phyloP scores from a whole-genome alignment of 139 green algal genomes.

The Chlorella sorokiniana region DNA sequence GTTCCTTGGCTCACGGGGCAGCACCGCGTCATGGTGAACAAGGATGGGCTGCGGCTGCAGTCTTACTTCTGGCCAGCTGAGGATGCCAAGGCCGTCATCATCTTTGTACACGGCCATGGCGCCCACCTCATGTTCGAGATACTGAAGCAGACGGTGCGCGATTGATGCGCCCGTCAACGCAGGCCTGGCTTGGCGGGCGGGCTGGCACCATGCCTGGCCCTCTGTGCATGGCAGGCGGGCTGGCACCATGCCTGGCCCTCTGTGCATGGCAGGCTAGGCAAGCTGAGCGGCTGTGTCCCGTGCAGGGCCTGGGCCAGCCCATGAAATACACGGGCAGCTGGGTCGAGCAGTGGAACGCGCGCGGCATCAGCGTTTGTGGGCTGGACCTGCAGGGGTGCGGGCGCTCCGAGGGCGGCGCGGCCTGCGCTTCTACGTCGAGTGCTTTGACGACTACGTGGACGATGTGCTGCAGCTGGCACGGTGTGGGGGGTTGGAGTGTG shows the following conservation, averaged over 20 bases:
- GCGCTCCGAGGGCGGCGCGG: slow-evolving; percentile 52
- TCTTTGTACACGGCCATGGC: slow-evolving; percentile 71
- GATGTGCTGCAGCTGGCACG: slow-evolving; percentile 62
- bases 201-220: background rate
- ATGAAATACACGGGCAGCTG: slow-evolving; percentile 65
- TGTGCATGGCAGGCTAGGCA: background rate
- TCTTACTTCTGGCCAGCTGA: slow-evolving; percentile 61
- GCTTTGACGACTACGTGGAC: slow-evolving; percentile 67
- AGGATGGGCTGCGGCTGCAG: slow-evolving; percentile 22
- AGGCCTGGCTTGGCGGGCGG: background rate
- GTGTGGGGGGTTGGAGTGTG: slow-evolving; percentile 19
- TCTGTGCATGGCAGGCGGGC: too few species aligned
- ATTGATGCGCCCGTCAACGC: background rate
- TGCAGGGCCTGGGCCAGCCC: slow-evolving; percentile 31
- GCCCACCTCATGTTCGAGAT: slow-evolving; percentile 59
- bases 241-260: background rate
- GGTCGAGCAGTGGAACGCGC: slow-evolving; percentile 67
- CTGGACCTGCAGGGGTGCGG: slow-evolving; percentile 73
- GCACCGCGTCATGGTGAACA: slow-evolving; percentile 42
- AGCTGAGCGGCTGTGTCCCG: slow-evolving; percentile 4
- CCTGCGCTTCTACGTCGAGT: slow-evolving; percentile 59
- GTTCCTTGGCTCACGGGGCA: slow-evolving; percentile 40
- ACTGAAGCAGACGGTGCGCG: slow-evolving; percentile 44
- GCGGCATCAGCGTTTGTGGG: slow-evolving; percentile 63
- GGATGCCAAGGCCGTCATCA: slow-evolving; percentile 46